These are phyloP conservation scores for Pestalotiopsis sp. DNA, from an alignment of 2,329 filamentous ascomycete species.

Conservation along the genomic window DNA sequence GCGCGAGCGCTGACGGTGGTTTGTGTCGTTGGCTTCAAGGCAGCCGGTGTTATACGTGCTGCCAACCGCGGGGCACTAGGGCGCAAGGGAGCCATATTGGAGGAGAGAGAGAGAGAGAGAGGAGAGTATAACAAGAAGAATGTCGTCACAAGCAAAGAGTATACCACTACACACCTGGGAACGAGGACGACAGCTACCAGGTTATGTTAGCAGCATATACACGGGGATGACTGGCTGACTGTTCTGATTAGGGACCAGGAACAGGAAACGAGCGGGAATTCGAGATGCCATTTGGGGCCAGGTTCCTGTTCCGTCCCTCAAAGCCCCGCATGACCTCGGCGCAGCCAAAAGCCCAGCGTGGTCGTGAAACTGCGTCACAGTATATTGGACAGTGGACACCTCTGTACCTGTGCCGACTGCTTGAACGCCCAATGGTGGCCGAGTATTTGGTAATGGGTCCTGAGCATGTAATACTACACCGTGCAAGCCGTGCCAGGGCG, in stretches of 20 bases:
- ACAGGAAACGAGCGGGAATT: slow-evolving; percentile 6
- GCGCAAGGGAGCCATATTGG: neutral
- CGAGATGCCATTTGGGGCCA: neutral
- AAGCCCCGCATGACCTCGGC: neutral
- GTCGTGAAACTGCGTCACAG: neutral
- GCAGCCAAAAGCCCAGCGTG: too few relatives aligned
- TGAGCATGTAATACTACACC: neutral
- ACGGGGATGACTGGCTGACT: neutral
- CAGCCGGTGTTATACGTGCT: neutral
- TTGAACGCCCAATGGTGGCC: neutral
- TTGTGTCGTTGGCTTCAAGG: neutral
- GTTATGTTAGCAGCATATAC: neutral
- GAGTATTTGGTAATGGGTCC: neutral
- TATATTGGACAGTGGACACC: neutral
- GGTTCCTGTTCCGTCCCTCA: neutral
- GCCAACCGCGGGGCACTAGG: neutral
- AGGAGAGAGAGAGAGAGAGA: neutral
- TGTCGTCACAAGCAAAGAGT: neutral
- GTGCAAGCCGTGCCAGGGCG: neutral
- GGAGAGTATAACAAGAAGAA: neutral
- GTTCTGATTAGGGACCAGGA: neutral
- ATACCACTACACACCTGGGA: neutral
- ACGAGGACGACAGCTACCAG: neutral
- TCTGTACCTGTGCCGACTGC: neutral
- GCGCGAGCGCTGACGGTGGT: neutral